These are phyloP conservation scores for Mediolabrus comicus DNA, from an alignment of 108 stramenopile genomes.

Conservation along the genomic window DNA sequence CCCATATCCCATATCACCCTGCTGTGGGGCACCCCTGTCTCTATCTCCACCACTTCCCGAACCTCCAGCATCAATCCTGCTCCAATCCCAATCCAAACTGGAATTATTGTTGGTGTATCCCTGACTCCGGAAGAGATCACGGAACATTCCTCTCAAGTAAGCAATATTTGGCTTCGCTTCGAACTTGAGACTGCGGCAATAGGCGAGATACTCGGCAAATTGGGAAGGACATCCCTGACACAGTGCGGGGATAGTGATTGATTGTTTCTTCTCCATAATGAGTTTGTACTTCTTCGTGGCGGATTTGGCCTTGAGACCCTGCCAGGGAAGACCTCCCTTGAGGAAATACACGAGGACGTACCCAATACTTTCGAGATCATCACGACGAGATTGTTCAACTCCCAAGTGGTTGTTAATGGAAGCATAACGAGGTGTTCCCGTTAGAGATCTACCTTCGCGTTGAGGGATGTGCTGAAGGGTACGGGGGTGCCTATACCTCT, in stretches of 20 bases:
- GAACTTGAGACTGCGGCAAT: slow-evolving; percentile 97
- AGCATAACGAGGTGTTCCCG: slow-evolving; percentile 96
- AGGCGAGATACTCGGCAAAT: slow-evolving; percentile 97
- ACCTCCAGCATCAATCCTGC: slow-evolving; percentile 66
- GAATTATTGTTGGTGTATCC: slow-evolving; percentile 92
- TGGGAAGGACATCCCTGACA: slow-evolving; percentile 97
- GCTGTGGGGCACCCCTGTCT: slow-evolving; percentile 10
- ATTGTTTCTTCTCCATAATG: slow-evolving; percentile 95
- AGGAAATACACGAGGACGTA: slow-evolving; percentile 98
- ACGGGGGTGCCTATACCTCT: slow-evolving; percentile 96
- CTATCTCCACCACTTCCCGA: slow-evolving; percentile 33
- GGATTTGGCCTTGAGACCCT: slow-evolving; percentile 95
- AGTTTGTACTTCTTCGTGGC: slow-evolving; percentile 95
- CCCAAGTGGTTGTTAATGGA: slow-evolving; percentile 99
- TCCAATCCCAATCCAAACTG: slow-evolving; percentile 91
- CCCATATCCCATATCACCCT: slow-evolving; percentile 33
- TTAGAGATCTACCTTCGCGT: slow-evolving; percentile 93
- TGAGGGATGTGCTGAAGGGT: slow-evolving; percentile 98
- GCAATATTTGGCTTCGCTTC: slow-evolving; percentile 99
- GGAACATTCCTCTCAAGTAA: slow-evolving; percentile 95
- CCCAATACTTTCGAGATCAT: slow-evolving; percentile 96
- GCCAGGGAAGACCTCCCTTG: slow-evolving; percentile 98
- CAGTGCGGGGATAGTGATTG: slow-evolving; percentile 88
- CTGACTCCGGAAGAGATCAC: slow-evolving; percentile 91
- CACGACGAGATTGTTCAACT: slow-evolving; percentile 95